phyloP scores from a whole-genome alignment of 257 asterid species.

The Solanum medicagineum region DNA sequence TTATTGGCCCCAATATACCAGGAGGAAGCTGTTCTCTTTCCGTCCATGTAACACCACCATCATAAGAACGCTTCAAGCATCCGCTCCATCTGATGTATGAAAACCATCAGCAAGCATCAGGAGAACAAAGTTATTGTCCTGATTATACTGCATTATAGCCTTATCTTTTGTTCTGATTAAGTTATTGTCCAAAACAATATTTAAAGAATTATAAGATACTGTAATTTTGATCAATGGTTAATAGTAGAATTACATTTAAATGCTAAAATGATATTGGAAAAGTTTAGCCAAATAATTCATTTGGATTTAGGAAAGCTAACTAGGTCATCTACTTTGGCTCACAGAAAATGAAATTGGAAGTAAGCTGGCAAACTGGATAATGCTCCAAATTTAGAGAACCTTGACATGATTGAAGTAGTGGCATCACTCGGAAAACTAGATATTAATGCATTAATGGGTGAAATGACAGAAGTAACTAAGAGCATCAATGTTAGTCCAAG shows the following conservation, averaged over 20 bases:
- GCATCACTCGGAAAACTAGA: background rate
- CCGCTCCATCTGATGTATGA: conserved; percentile 71
- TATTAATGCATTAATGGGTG: background rate
- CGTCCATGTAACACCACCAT: conserved; percentile 78
- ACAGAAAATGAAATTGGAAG: background rate
- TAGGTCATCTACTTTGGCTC: background rate
- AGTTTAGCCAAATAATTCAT: background rate
- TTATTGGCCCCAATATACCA: conserved; percentile 90
- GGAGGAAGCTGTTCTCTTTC: conserved; percentile 89
- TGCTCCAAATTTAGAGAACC: background rate
- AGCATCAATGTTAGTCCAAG: background rate
- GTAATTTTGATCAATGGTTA: background rate
- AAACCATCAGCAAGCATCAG: background rate
- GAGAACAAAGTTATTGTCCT: background rate
- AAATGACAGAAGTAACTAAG: background rate
- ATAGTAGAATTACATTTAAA: background rate
- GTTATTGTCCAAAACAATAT: background rate
- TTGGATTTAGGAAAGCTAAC: background rate
- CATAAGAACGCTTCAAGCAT: conserved; percentile 74
- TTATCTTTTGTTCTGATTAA: background rate
- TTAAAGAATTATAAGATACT: background rate
- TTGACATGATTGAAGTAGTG: background rate
- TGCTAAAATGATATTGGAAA: background rate
- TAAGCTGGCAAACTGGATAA: background rate
- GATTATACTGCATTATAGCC: background rate